Percentiles rank a stretch among this genome's conserved stretches.
Conservation (phyloP, 2,329 filamentous ascomycete species). For the Myriosclerotinia scirpicola region DNA sequence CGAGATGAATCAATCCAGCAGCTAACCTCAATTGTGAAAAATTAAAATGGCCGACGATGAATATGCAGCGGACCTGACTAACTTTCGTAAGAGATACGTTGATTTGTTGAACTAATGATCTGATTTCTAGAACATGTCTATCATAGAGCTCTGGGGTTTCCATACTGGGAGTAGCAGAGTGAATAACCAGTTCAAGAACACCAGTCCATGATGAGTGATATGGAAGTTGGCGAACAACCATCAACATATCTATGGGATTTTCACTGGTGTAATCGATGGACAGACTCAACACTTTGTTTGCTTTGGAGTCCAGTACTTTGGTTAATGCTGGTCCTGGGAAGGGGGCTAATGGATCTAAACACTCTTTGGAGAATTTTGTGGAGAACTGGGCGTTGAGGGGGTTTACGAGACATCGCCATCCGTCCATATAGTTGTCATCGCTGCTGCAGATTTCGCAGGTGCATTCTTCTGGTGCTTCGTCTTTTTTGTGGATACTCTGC, state of each 20-base stretch:
- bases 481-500: not conserved
- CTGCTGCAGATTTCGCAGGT: not conserved
- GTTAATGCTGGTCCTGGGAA: not conserved
- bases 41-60: not conserved
- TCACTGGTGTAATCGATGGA: not conserved
- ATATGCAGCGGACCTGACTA: not conserved
- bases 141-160: not conserved
- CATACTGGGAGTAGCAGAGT: not conserved
- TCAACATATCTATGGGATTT: not conserved
- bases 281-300: not conserved
- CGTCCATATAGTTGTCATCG: too few relatives aligned
- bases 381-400: not conserved
- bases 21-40: not conserved
- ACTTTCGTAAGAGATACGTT: not conserved
- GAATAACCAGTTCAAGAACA: slow-evolving; percentile 1
- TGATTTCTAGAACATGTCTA: not conserved
- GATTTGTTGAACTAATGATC: not conserved
- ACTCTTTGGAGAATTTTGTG: not conserved
- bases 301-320: not conserved
- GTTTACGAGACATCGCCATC: not conserved
- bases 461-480: not conserved
- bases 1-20: not conserved
- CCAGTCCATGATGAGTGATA: not conserved
- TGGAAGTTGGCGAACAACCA: slow-evolving; percentile 2
- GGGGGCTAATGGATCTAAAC: too few relatives aligned